Conservation (phyloP, 2,329 filamentous ascomycete species). For the Ilyonectria mors-panacis region DNA sequence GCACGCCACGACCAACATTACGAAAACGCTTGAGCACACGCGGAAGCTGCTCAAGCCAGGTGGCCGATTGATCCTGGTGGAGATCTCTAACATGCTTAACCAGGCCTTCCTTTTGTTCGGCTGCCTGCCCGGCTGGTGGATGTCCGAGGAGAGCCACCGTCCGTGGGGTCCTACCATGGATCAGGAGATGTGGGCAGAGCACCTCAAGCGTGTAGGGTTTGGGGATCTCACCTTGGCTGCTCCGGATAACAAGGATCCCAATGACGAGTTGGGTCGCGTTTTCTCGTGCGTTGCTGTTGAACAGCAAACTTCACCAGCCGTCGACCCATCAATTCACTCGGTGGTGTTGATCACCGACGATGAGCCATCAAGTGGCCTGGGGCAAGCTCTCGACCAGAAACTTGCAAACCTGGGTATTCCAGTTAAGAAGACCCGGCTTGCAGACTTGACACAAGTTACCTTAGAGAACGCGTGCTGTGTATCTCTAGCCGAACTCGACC, state of each 20-base stretch:
- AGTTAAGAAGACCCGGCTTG: background rate
- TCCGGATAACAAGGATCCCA: background rate
- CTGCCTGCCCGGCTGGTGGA: slow-evolving; percentile 25
- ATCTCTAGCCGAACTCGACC: slow-evolving; percentile 2
- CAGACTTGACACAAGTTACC: background rate
- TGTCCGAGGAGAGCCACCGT: slow-evolving; percentile 14
- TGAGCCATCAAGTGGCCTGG: background rate
- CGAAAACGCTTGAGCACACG: background rate
- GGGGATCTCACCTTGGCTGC: slow-evolving; percentile 3
- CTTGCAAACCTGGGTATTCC: background rate
- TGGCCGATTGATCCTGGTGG: slow-evolving; percentile 2
- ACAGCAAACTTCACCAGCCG: background rate
- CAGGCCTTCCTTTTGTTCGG: slow-evolving; percentile 16
- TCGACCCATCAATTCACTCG: background rate
- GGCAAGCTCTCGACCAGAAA: background rate
- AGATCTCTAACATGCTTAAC: slow-evolving; percentile 10
- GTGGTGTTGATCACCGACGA: background rate
- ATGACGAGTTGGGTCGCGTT: slow-evolving; percentile 7
- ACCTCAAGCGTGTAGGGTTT: slow-evolving; percentile 5
- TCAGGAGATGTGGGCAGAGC: slow-evolving; percentile 5
- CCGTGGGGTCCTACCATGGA: slow-evolving; percentile 19
- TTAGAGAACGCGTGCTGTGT: background rate
- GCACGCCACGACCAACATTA: slow-evolving; percentile 22
- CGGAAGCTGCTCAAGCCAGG: slow-evolving; percentile 20
- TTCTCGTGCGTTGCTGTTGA: slow-evolving; percentile 4